Conservation (phyloP, 129 eudicot genomes). For the Gnaphalium uliginosum region DNA sequence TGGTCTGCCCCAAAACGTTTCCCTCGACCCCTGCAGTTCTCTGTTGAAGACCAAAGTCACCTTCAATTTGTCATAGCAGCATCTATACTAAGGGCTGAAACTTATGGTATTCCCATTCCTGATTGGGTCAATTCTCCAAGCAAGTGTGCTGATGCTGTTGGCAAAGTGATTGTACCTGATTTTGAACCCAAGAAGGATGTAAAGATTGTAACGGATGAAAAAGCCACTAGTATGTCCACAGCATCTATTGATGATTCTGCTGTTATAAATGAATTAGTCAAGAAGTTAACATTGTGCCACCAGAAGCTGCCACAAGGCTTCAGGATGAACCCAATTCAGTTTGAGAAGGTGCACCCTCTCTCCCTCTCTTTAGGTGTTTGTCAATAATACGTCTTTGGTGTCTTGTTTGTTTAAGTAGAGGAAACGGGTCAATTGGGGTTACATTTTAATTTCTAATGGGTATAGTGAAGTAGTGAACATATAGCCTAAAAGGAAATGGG, state of each 20-base stretch:
- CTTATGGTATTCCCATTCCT: slow-evolving; percentile 80
- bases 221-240: slow-evolving; percentile 67
- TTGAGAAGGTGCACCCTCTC: slow-evolving; percentile 68
- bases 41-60: slow-evolving; percentile 61
- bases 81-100: slow-evolving; percentile 80
- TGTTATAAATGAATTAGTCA: slow-evolving; percentile 60
- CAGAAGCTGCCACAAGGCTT: slow-evolving; percentile 58
- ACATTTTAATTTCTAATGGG: background rate
- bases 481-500: background rate
- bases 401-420: background rate
- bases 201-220: slow-evolving; percentile 87
- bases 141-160: slow-evolving; percentile 67
- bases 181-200: slow-evolving; percentile 75
- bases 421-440: background rate
- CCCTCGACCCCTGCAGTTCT: slow-evolving; percentile 74
- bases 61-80: slow-evolving; percentile 71
- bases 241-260: slow-evolving; percentile 83
- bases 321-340: slow-evolving; percentile 90
- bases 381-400: background rate
- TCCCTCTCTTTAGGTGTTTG: slow-evolving; percentile 11
- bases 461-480: no score
- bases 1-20: slow-evolving; percentile 99
- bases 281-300: slow-evolving; percentile 54
- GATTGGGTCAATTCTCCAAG: slow-evolving; percentile 68
- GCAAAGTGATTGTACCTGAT: slow-evolving; percentile 74